Evolutionary conservation across 2,329 filamentous ascomycete species (phyloP).

Genomic region (Cercospora sp.): DNA sequence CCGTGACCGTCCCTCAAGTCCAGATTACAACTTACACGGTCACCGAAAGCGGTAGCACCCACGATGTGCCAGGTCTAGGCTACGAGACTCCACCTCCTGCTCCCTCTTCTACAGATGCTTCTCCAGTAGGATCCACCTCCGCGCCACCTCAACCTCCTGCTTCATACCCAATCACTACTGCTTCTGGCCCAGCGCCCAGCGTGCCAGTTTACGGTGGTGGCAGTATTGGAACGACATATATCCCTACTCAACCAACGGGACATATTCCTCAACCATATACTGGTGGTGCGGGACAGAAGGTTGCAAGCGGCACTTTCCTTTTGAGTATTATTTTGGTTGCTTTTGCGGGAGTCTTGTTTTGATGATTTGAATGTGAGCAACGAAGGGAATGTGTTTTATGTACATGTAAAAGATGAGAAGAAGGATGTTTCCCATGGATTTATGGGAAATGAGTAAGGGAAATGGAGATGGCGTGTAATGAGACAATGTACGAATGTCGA

Average conservation of each 20-base stretch:
- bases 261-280: conserved; percentile 14
- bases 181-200: conserved; percentile 5
- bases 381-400: neutral
- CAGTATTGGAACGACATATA: conserved; percentile 16
- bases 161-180: conserved; percentile 18
- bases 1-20: conserved; percentile 48
- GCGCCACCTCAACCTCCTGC: conserved; percentile 15
- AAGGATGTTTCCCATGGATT: neutral
- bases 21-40: conserved; percentile 28
- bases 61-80: conserved; percentile 22
- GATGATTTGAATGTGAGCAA: neutral
- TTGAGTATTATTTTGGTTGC: neutral
- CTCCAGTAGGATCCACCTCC: neutral
- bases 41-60: conserved; percentile 21
- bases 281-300: neutral
- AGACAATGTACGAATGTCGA: neutral
- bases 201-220: neutral
- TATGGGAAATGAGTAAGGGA: neutral
- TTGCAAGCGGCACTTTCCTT: neutral
- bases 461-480: neutral
- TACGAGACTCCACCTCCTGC: conserved; percentile 22
- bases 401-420: neutral
- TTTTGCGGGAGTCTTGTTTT: neutral
- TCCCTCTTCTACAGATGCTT: conserved; percentile 4
- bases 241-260: conserved; percentile 7